Evolutionary conservation across 192 early-diverging fungal species (phyloP).

Genomic region (Glomus cerebriforme): DNA sequence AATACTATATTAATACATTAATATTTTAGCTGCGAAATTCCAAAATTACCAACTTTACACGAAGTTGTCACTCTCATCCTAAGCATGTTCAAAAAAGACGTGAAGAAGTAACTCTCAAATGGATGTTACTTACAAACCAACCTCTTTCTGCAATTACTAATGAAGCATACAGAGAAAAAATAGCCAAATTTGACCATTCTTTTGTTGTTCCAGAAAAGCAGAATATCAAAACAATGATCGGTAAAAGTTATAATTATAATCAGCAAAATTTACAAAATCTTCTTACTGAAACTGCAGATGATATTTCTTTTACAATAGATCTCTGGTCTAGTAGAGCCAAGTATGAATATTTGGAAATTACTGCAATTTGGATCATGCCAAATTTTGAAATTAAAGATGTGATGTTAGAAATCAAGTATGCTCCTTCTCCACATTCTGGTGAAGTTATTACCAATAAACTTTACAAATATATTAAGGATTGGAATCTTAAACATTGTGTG

Average conservation of each 20-base stretch:
- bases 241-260: too few species aligned
- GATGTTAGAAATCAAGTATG: neutral
- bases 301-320: too few species aligned
- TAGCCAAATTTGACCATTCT: neutral
- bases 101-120: neutral
- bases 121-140: too few species aligned
- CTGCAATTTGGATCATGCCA: neutral
- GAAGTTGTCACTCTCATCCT: neutral
- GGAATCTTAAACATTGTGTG: too few species aligned
- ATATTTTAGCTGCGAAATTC: too few species aligned
- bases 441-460: neutral
- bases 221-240: conserved; percentile 5
- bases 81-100: conserved; percentile 1
- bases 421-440: neutral
- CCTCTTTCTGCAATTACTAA: too few species aligned
- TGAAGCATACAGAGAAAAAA: too few species aligned
- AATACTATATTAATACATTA: too few species aligned
- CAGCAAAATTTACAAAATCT: too few species aligned
- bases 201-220: neutral
- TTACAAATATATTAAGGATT: too few species aligned
- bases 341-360: neutral
- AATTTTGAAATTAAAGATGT: neutral
- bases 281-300: too few species aligned
- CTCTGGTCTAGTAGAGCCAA: neutral
- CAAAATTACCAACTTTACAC: too few species aligned